Base-by-base conservation (phyloP, 2,329 filamentous ascomycete genomes). In the Beauveria asiatica region DNA sequence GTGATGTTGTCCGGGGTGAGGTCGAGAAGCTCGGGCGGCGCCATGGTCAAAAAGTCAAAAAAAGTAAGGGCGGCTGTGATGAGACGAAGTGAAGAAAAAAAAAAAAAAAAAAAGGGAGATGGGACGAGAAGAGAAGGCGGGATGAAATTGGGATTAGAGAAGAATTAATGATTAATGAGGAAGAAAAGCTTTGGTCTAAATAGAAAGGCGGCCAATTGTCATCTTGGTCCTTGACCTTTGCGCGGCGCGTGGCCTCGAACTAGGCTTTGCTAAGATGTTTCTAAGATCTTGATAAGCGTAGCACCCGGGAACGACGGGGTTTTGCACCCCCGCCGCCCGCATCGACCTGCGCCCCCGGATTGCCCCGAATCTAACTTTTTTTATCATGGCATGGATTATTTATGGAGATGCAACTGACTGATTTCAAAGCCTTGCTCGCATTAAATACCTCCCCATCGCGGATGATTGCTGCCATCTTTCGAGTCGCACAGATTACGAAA, bases 1-100 rank as follows among this genome's bases (percentile, higher is more conserved):
- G 88, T 90, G 69, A 90, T 90, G 73, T 90, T 90, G 65, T 88
- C 85, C 61, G 84, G 84, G 1, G 84, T 89, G 21, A 90, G 77
- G 70, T 90, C 82, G 7, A 57, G 54, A 17, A 57, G 54, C 54
- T 57, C 54, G 2, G 54, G 54, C 19, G 37, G 6, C 5, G 54
- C 19, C 54, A 48, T 57, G 33, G 33, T 37, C 33, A 2, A 13
- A 13, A 37, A 5, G 10, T 13, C 23, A 23, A 23, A 3, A 3
- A 33, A 37, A 37, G 13, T 16, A 6, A 37, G 2, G 30, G 5
- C 11, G 33, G 33, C 33, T 37, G 11, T 37, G n/a, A 16, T 23
- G 7, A 17, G 17, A 10, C 5, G 19, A 23, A 23, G 5, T 25
- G 37, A 2, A 4, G 19, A 37, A 6, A 39, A 52, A 23, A 23